These are phyloP conservation scores for Neocucurbitaria cava DNA, from an alignment of 2,329 filamentous ascomycete species.

Conservation along the genomic window DNA sequence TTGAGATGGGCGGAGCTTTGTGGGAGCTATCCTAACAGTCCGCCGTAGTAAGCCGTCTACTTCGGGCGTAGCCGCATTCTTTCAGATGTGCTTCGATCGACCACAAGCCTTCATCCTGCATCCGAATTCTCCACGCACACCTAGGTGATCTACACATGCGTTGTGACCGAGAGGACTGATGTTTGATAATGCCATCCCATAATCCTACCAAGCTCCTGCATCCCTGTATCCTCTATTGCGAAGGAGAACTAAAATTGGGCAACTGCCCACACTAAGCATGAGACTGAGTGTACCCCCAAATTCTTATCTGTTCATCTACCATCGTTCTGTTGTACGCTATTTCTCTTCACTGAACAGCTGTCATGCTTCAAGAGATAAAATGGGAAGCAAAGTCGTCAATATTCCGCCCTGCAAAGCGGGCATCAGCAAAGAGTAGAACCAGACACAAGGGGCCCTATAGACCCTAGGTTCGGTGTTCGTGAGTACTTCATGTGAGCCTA, in stretches of 20 bases:
- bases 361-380: not conserved
- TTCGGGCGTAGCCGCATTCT: conserved; percentile 4
- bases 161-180: not conserved
- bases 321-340: not conserved
- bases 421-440: not conserved
- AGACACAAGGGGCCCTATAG: too few relatives aligned
- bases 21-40: not conserved
- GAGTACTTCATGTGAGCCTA: too few relatives aligned
- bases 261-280: not conserved
- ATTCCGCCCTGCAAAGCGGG: not conserved
- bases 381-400: not conserved
- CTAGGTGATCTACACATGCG: not conserved
- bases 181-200: not conserved
- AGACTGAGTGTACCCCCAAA: not conserved
- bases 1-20: not conserved
- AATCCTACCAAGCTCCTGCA: not conserved
- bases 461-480: not conserved
- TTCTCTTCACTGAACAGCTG: not conserved
- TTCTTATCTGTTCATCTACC: not conserved
- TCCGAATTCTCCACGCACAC: not conserved
- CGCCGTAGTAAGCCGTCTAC: not conserved
- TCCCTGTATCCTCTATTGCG: too few relatives aligned
- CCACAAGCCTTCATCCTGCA: not conserved
- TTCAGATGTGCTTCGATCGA: not conserved
- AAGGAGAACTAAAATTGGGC: too few relatives aligned